Conservation (phyloP, 2,329 filamentous ascomycete genomes). For the Aureobasidium uvarum region DNA sequence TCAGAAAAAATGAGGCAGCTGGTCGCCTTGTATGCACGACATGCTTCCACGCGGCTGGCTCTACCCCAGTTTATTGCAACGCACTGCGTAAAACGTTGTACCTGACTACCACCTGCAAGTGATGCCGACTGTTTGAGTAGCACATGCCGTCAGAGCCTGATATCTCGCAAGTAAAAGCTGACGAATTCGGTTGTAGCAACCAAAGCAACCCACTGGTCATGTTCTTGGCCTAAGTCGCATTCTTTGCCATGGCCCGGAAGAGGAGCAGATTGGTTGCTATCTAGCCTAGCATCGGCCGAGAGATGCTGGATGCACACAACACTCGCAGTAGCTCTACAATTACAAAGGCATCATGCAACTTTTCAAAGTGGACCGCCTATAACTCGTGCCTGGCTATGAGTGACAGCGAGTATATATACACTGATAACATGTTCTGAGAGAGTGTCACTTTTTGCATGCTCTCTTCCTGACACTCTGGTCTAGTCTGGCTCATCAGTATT, state of each 20-base stretch:
- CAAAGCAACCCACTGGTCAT: not conserved
- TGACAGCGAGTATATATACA: not conserved
- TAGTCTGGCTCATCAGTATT: not conserved
- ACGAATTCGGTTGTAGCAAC: not conserved
- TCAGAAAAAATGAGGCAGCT: not conserved
- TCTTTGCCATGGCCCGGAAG: not conserved
- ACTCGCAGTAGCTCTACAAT: not conserved
- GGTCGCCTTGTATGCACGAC: conserved; percentile 8
- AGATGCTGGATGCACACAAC: conserved; percentile 1
- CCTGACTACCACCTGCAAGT: not conserved
- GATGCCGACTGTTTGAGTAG: not conserved
- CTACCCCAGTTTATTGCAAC: not conserved
- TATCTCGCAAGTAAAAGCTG: not conserved
- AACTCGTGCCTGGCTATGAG: not conserved
- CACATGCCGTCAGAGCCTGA: conserved; percentile 6
- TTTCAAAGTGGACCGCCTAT: not conserved
- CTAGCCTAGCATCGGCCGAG: not conserved
- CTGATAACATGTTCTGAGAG: too few species aligned
- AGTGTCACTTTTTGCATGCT: not conserved
- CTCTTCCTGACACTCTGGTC: not conserved
- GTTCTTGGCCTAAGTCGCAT: not conserved
- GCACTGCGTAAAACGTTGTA: not conserved
- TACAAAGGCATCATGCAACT: not conserved
- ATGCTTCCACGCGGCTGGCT: not conserved
- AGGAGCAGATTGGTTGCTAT: conserved; percentile 1